Conservation (phyloP, 179 eudicot species). For the Camellia oleifera region DNA sequence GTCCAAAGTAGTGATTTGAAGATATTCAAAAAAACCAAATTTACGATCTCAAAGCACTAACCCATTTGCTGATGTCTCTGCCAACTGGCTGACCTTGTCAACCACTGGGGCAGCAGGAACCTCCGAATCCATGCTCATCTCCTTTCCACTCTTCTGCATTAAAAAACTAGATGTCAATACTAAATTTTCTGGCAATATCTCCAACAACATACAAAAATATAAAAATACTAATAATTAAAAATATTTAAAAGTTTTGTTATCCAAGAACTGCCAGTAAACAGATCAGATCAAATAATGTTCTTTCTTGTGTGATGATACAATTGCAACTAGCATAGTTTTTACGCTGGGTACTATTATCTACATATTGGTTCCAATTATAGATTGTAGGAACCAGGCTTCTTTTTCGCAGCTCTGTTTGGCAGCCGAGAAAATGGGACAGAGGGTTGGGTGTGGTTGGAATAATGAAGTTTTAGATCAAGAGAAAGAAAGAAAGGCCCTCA, state of each 20-base stretch:
- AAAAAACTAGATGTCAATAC: not conserved
- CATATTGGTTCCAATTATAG: not conserved
- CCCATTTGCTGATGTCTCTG: constrained; percentile 31
- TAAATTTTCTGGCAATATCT: not conserved
- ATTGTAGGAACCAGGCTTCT: not conserved
- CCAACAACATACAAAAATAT: not conserved
- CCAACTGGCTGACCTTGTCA: constrained; percentile 24
- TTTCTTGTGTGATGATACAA: not conserved
- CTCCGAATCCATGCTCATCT: constrained; percentile 30
- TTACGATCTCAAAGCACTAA: constrained; percentile 23
- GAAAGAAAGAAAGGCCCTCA: not conserved
- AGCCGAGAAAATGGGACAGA: not conserved
- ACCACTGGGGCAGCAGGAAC: constrained; percentile 24
- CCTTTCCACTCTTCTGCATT: not conserved
- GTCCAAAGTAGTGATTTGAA: not conserved
- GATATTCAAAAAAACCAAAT: not conserved
- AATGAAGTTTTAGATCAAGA: not conserved
- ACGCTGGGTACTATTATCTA: not conserved
- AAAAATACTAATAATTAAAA: not conserved
- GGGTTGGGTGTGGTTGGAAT: not conserved
- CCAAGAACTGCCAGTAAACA: not conserved
- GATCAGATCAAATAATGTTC: not conserved
- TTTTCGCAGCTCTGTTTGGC: not conserved
- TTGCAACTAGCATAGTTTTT: not conserved
- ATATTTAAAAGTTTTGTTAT: not conserved